These are phyloP conservation scores for Centaurea solstitialis DNA, from an alignment of 129 eudicot species.

Conservation along the genomic window DNA sequence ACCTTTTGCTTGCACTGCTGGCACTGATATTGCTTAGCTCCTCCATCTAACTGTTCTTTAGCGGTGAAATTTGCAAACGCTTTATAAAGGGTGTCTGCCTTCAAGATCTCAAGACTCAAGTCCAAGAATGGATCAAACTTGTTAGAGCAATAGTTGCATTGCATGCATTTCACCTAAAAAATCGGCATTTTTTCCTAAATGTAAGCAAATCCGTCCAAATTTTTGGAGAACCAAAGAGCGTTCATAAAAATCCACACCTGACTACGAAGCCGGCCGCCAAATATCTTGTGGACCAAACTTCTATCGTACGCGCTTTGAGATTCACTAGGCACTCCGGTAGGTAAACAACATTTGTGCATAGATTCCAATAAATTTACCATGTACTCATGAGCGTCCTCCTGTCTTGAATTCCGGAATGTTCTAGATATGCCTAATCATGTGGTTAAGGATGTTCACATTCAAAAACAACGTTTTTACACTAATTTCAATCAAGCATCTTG, in stretches of 20 bases:
- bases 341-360: slow-evolving; percentile 97
- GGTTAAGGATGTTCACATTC: slow-evolving; percentile 48
- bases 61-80: slow-evolving; percentile 86
- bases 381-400: slow-evolving; percentile 98
- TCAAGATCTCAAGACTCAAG: slow-evolving; percentile 82
- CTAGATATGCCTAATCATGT: slow-evolving; percentile 73
- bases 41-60: slow-evolving; percentile 85
- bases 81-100: slow-evolving; percentile 71
- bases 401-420: slow-evolving; percentile 83
- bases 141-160: slow-evolving; percentile 77
- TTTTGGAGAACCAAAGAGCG: neutral
- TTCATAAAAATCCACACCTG: slow-evolving; percentile 41
- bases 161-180: slow-evolving; percentile 92
- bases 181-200: slow-evolving; percentile 2
- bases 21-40: slow-evolving; percentile 79
- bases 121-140: slow-evolving; percentile 95
- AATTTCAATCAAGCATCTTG: neutral
- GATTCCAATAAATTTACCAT: slow-evolving; percentile 94
- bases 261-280: slow-evolving; percentile 91
- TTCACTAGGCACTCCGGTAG: slow-evolving; percentile 88
- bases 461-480: neutral
- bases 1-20: slow-evolving; percentile 92
- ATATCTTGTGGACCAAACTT: slow-evolving; percentile 95
- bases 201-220: neutral
- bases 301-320: slow-evolving; percentile 92